Evolutionary conservation across 805 yeast species (phyloP), one percentile per base, ranked within the genome.

Genomic region (Saturnispora zaruensis): DNA sequence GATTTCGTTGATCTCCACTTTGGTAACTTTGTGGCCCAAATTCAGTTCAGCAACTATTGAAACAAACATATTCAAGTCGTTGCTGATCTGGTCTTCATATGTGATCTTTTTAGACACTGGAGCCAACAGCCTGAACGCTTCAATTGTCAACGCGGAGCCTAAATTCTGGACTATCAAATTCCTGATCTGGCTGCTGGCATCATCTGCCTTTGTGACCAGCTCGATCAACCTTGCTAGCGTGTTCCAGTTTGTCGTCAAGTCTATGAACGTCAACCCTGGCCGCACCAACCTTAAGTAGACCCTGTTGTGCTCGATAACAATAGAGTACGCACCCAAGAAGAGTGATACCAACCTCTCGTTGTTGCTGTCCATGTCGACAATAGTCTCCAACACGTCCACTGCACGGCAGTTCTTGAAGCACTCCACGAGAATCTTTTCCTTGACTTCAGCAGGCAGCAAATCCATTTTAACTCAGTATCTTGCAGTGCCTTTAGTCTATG

Each of bases 21-120:
- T 13, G n/a, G n/a, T 33, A 18, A 47, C 45, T 37, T 47, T 47
- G 21, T 41, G 16, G 3, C 24, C 20, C 16, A 25, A 42, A 4
- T 36, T 34, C n/a, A 11, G 14, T 3, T 24, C 18, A 6, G 18
- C 14, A 13, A 47, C 18, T 5, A 41, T 20, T 2, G 33, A 7
- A 9, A 41, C 13, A 40, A 47, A 47, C 9, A 14, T 30, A 6
- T 16, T 9, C 6, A 47, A 21, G 7, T 44, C 21, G 21, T 41
- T 41, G 13, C 24, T 41, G 13, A 47, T 41, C 28, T 47, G 50
- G 34, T 47, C 34, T 25, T 47, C 50, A 25, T 30, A 47, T 41
- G 34, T 47, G 13, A 47, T 34, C 6, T 26, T 9, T 3, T 14
- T 11, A 9, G 41, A 37, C 5, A 41, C 9, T 2, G 45, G 50